Conservation (phyloP, 1,139 yeast genomes). For the Taphrina flavorubra region DNA sequence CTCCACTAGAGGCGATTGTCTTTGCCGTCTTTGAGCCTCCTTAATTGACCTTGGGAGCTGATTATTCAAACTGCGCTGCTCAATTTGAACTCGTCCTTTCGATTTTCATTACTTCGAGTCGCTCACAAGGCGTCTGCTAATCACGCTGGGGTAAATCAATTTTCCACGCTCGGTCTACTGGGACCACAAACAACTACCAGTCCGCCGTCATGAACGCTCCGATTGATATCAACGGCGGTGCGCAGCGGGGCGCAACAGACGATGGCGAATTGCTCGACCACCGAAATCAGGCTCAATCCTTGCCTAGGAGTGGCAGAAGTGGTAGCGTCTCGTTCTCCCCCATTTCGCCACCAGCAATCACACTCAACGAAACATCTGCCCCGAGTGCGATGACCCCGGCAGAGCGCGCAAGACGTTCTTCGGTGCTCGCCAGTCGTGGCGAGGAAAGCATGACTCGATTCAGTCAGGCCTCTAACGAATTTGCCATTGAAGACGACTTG, state of each 20-base stretch:
- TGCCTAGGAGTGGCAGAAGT: slow-evolving; percentile 46
- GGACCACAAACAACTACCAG: background rate
- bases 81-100: no score
- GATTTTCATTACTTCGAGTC: slow-evolving; percentile 3
- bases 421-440: background rate
- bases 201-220: slow-evolving; percentile 14
- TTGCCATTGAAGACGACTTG: slow-evolving; percentile 35
- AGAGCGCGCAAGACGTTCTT: background rate
- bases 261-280: slow-evolving; percentile 49
- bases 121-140: slow-evolving; percentile 41
- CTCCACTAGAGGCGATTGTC: slow-evolving; percentile 19
- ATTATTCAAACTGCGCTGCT: background rate
- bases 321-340: slow-evolving; percentile 20
- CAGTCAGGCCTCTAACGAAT: slow-evolving; percentile 17
- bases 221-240: slow-evolving; percentile 18
- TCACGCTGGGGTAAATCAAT: slow-evolving; percentile 39
- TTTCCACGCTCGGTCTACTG: slow-evolving; percentile 5
- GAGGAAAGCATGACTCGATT: slow-evolving; percentile 36
- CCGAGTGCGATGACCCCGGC: background rate
- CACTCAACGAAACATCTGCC: slow-evolving; percentile 5
- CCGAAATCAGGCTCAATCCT: slow-evolving; percentile 50
- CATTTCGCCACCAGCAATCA: slow-evolving; percentile 14
- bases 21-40: slow-evolving; percentile 35
- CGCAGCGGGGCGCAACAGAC: background rate
- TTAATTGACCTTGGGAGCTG: slow-evolving; percentile 33